Conservation (phyloP, 1,284 basidiomycete species). For the Apiotrichum akiyoshidainum region DNA sequence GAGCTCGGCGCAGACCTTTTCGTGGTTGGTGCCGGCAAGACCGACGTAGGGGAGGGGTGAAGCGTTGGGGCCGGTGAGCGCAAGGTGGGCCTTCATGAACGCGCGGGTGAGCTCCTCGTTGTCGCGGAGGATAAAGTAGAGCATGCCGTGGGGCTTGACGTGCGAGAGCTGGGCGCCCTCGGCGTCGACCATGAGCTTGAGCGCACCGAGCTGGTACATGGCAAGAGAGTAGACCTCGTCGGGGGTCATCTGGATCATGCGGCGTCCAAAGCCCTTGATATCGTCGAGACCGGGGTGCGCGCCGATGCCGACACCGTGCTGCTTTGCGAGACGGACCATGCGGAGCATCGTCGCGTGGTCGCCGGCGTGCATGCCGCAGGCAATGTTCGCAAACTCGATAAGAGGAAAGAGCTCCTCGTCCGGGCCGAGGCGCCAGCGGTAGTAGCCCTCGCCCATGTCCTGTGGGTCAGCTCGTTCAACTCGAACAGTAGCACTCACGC, state of each 20-base stretch:
- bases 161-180: conserved; percentile 36
- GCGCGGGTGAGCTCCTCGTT: conserved; percentile 34
- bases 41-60: conserved; percentile 39
- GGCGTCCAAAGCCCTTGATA: conserved; percentile 19
- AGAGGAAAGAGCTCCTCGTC: conserved; percentile 43
- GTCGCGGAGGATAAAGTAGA: conserved; percentile 41
- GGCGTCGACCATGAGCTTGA: conserved; percentile 40
- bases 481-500: not conserved
- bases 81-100: conserved; percentile 36
- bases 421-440: conserved; percentile 39
- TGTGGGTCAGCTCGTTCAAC: not conserved
- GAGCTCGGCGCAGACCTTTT: conserved; percentile 35
- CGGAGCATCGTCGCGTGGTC: conserved; percentile 44
- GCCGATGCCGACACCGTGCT: conserved; percentile 41
- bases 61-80: conserved; percentile 24
- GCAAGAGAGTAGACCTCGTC: conserved; percentile 22
- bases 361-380: conserved; percentile 45
- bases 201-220: conserved; percentile 40
- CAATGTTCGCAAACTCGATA: conserved; percentile 40
- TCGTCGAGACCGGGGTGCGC: conserved; percentile 28
- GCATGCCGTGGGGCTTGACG: conserved; percentile 25
- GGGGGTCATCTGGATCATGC: conserved; percentile 14
- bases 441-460: conserved; percentile 37
- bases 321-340: conserved; percentile 40
- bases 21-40: conserved; percentile 41